Evolutionary conservation across 2,329 filamentous ascomycete species (phyloP), one percentile per base, ranked within the genome.

Genomic region (Cladosporium sp.): DNA sequence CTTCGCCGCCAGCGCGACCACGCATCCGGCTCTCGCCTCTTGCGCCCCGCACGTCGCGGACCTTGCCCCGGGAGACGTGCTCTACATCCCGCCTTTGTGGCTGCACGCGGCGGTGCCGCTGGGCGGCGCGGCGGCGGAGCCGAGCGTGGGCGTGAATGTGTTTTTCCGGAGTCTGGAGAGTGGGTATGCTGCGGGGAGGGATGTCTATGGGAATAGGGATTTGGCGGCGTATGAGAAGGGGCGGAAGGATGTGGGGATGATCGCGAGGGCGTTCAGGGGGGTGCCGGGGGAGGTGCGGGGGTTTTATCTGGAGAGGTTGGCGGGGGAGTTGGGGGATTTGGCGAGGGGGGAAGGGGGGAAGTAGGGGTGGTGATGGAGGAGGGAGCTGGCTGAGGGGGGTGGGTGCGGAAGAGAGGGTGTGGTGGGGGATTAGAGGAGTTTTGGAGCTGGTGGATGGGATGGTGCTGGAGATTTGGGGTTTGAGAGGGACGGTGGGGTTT

Each of bases 121-220:
- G 22, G 5, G 5, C 22, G 4, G 5, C 22, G 22, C 3, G 3
- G 5, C 22, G 22, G 22, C 35, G 11, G 67, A 66, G 3, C 67
- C 82, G 55, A 90, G 87, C 60, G 76, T 95, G 7, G 88, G 88
- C 1, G 84, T 95, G n/a, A 95, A 95, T 66, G 80, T 92, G 28
- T 95, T 95, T 73, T 95, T 95, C 72, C 82, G 83, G 41, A 85
- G 84, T 56, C 46, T 66, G 19, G 37, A 58, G n/a, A 73, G 82
- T 3, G 82, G 80, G 1, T 93, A 93, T 66, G 83, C 88, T 1
- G 68, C 78, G 1, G 89, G 90, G 1, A 80, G 84, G 58, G 90
- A 95, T 66, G 85, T 95, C 0, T 95, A 95, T 65, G 90, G 88
- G 1, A 95, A 95, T 65, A 78, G 89, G 37, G 91, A 95, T 68